Percentiles rank a stretch among this genome's conserved stretches.
These are phyloP conservation scores for Scedosporium minutisporum DNA, from an alignment of 2,329 filamentous ascomycete species.

Conservation along the genomic window DNA sequence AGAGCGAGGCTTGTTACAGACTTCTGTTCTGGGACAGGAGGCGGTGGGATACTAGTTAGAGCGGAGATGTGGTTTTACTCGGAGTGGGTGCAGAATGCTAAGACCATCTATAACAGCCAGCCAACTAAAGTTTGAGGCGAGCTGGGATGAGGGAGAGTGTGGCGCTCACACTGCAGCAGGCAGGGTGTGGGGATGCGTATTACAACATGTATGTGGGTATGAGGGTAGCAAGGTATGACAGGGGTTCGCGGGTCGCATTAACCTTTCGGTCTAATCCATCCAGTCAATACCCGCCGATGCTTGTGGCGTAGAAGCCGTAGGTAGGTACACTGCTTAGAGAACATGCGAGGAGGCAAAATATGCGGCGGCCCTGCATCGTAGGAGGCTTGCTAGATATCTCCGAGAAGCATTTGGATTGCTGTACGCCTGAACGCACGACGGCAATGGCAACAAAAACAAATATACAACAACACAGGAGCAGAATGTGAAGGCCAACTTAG, in stretches of 20 bases:
- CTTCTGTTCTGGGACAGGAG: not conserved
- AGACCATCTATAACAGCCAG: not conserved
- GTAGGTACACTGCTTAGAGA: too few species aligned
- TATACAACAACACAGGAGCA: not conserved
- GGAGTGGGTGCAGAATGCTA: not conserved
- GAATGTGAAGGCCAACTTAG: not conserved
- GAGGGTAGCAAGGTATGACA: not conserved
- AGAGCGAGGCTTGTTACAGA: slow-evolving; percentile 1
- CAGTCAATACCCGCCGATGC: not conserved
- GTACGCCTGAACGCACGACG: not conserved
- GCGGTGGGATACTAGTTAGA: not conserved
- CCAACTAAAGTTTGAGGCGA: not conserved
- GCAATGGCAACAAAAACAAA: not conserved
- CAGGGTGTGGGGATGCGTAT: not conserved
- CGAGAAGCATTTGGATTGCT: not conserved
- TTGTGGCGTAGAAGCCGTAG: too few species aligned
- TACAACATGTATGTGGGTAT: not conserved
- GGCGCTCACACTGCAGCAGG: not conserved
- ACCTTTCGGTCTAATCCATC: not conserved
- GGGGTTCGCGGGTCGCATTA: not conserved
- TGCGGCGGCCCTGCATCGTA: not conserved
- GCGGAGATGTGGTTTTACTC: not conserved
- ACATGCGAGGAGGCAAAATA: too few species aligned
- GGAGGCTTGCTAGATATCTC: not conserved
- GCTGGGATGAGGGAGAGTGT: not conserved